Evolutionary conservation across 495 filamentous ascomycete species (phyloP).

Genomic region (Melanomma pulvis-pyrius): DNA sequence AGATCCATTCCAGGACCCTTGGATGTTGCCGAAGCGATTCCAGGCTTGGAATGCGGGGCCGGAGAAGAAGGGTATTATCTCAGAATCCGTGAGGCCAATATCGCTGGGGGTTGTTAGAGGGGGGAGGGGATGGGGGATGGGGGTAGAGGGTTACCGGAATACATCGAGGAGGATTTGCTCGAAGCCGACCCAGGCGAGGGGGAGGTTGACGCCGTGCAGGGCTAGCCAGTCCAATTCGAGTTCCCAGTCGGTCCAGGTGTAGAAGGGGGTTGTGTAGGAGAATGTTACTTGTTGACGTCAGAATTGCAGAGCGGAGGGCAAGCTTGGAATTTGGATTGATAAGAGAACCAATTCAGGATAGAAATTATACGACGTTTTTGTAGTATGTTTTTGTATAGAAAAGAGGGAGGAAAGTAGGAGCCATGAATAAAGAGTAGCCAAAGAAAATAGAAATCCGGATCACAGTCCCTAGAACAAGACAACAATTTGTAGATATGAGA

Average conservation of each 20-base stretch:
- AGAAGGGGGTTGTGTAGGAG: constrained; percentile 58
- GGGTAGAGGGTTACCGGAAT: constrained; percentile 38
- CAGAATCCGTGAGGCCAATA: constrained; percentile 50
- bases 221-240: constrained; percentile 59
- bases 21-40: constrained; percentile 61
- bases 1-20: constrained; percentile 49
- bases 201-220: constrained; percentile 56
- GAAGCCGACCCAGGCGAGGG: constrained; percentile 57
- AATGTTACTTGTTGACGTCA: constrained; percentile 51
- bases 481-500: not conserved
- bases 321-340: not conserved
- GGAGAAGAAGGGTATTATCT: constrained; percentile 53
- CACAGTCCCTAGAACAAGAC: too few species aligned
- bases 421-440: too few species aligned
- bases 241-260: constrained; percentile 60
- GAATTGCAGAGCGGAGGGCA: too few species aligned
- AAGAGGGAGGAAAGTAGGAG: too few species aligned
- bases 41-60: constrained; percentile 60
- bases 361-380: not conserved
- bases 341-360: not conserved
- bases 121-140: not conserved
- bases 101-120: constrained; percentile 34
- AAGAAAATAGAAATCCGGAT: too few species aligned
- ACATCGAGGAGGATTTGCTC: constrained; percentile 57
- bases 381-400: too few species aligned